phyloP scores from a whole-genome alignment of 371 early-diverging fungal species.

The Funneliformis caledonium region DNA sequence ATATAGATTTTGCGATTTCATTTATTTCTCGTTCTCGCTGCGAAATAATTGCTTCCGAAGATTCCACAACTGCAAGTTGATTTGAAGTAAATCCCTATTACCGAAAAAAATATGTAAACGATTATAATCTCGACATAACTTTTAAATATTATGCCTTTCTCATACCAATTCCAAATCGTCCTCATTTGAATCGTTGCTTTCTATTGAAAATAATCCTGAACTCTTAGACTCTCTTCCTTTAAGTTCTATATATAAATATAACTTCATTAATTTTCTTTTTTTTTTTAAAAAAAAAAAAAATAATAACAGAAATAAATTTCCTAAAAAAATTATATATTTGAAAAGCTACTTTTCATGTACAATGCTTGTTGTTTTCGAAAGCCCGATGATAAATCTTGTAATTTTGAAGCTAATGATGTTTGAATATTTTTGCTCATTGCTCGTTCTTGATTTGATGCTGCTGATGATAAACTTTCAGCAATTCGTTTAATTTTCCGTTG shows the following conservation, averaged over 20 bases:
- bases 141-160: not conserved
- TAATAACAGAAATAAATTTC: too few species aligned
- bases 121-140: not conserved
- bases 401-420: slow-evolving; percentile 83
- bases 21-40: slow-evolving; percentile 91
- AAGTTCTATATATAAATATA: slow-evolving; percentile 44
- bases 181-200: slow-evolving; percentile 42
- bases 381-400: slow-evolving; percentile 81
- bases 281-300: not conserved
- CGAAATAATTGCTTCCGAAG: slow-evolving; percentile 67
- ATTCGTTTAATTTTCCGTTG: slow-evolving; percentile 83
- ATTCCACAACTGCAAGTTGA: slow-evolving; percentile 76
- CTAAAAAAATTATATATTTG: not conserved
- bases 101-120: not conserved
- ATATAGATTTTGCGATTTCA: slow-evolving; percentile 91
- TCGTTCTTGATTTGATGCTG: slow-evolving; percentile 56
- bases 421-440: slow-evolving; percentile 86
- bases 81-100: slow-evolving; percentile 83
- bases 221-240: slow-evolving; percentile 53
- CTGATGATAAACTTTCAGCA: slow-evolving; percentile 52
- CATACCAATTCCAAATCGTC: slow-evolving; percentile 39
- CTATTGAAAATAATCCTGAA: slow-evolving; percentile 27
- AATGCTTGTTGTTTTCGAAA: slow-evolving; percentile 87
- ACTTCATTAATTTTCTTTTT: slow-evolving; percentile 39
- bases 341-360: slow-evolving; percentile 80